Base-by-base conservation (phyloP, 768 basidiomycete species). In the Pulveroboletus sp. region DNA sequence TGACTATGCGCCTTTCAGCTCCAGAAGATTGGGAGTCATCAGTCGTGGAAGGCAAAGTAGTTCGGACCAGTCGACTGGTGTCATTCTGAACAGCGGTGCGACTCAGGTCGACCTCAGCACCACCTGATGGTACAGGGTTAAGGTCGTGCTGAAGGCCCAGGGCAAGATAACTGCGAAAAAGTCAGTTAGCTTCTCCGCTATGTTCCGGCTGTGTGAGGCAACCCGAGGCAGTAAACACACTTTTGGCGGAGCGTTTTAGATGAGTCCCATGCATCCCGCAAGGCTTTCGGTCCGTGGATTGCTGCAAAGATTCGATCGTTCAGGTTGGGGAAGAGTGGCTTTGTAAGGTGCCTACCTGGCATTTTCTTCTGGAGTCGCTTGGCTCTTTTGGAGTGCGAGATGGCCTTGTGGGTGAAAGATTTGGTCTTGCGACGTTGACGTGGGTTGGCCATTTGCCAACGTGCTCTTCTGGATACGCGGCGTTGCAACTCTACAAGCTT, bases 381-480 rank as follows among this genome's bases (percentile, higher is more conserved):
- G 44, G 89, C 83, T 61, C 83, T 78, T 42, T 74, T 77, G 11
- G 89, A 85, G 54, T 89, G 89, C 32, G 83, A 83, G 45, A 90
- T 78, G 18, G 84, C 71, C 56, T 74, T 83, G 67, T 91, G 77
- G n/a, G 81, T 74, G 15, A 83, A 81, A 24, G 93, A 93, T 38
- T 86, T 82, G 18, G 79, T 68, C 73, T 97, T 98, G 59, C 84
- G 80, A 53, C 93, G 80, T 70, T 98, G 95, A 49, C 94, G 83
- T 57, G 94, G 94, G 68, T 96, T 97, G 48, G 84, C 92, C 94
- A 98, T 96, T 18, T n/a, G n/a, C n/a, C n/a, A n/a, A n/a, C n/a
- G 21, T 21, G 21, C 21, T 21, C 27, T 37, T 35, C 17, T 3
- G 5, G n/a, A n/a, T n/a, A n/a, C 24, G n/a, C 24, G 31, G 4